Evolutionary conservation across 306 rosid genomes (phyloP), one percentile per base, ranked within the genome.

Genomic region (Abrus precatorius): DNA sequence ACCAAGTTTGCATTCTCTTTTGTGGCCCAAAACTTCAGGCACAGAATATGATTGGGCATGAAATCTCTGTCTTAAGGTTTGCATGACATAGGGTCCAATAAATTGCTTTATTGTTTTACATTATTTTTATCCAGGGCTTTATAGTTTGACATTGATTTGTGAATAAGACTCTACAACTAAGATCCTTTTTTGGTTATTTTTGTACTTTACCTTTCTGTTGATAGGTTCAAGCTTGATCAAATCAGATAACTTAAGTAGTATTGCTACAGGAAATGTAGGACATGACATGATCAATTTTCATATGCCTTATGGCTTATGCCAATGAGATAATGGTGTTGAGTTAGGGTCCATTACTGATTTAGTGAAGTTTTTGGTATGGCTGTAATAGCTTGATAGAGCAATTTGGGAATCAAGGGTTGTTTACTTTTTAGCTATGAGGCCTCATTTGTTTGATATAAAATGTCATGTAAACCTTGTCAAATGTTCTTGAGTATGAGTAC

Each of bases 1-100:
- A 76, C 72, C 40, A 63, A 63, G 52, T 47, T 36, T 64, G 72
- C 64, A 63, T 34, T 49, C 41, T 11, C 73, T 63, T 48, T 63
- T 34, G 52, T 30, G 28, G 52, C 36, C 47, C 44, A 57, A 57
- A 74, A 44, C 78, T 43, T 14, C 13, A 53, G 9, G 36, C 50
- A 41, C 6, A 68, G 7, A 30, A 30, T 69, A 7, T 12, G 13
- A 49, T 49, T 65, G 52, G 71, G 33, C 12, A 14, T 41, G 71
- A 12, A 52, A 48, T 65, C 60, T 29, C 60, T 69, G 34, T 34
- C 36, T 34, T 34, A 14, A 14, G 3, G 27, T 38, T 72, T 53
- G 27, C 52, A 14, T 36, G 76, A 14, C 34, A 34, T 28, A 34
- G 36, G 48, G n/a, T 71, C 33, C 14, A 6, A 27, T 41, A 66